Conservation (phyloP, 345 rosid species). For the Carallia brachiata region DNA sequence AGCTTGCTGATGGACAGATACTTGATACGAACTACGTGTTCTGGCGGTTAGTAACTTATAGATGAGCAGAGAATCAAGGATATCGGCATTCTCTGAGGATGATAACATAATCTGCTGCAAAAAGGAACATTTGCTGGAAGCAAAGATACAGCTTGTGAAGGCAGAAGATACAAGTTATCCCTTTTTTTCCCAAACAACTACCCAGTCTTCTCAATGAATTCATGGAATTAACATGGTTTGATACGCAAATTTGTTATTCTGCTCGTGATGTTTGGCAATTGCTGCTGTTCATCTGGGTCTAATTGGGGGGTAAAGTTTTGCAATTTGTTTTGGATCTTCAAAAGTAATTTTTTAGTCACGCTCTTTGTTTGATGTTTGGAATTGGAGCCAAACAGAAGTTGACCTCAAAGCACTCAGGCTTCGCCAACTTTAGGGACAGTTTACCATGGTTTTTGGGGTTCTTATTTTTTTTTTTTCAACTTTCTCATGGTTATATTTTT, state of each 20-base stretch:
- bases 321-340: background rate
- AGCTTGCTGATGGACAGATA: background rate
- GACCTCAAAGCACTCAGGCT: slow-evolving; percentile 88
- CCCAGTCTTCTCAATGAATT: slow-evolving; percentile 38
- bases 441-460: slow-evolving; percentile 10
- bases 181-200: slow-evolving; percentile 80
- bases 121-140: slow-evolving; percentile 81
- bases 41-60: slow-evolving; percentile 8
- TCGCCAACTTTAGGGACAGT: slow-evolving; percentile 85
- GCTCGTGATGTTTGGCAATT: slow-evolving; percentile 92
- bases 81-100: slow-evolving; percentile 91
- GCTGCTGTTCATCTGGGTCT: slow-evolving; percentile 75
- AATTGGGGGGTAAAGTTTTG: slow-evolving; percentile 68
- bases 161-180: slow-evolving; percentile 80
- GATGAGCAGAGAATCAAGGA: slow-evolving; percentile 94
- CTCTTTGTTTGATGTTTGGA: slow-evolving; percentile 35
- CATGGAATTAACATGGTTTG: too few species aligned
- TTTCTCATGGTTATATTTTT: too few species aligned
- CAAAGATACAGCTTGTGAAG: slow-evolving; percentile 90
- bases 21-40: background rate
- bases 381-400: slow-evolving; percentile 61
- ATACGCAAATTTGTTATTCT: slow-evolving; percentile 73
- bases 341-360: background rate
- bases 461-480: too few species aligned
- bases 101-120: slow-evolving; percentile 93